Evolutionary conservation across 768 basidiomycete species (phyloP).

Genomic region (Pleurotus eryngii): DNA sequence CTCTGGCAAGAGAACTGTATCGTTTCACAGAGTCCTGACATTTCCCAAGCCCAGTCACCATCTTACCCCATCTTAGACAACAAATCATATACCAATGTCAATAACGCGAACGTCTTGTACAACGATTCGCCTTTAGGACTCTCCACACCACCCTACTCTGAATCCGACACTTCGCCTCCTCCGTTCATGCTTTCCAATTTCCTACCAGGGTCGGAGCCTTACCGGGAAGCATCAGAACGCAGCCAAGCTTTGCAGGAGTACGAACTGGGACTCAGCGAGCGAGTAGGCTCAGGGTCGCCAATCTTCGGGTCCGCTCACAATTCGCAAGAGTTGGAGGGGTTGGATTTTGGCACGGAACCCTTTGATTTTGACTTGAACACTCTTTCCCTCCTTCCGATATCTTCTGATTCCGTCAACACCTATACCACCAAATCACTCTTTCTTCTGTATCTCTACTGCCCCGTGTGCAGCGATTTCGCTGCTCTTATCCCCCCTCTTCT

Average conservation of each 20-base stretch:
- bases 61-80: background rate
- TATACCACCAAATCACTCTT: background rate
- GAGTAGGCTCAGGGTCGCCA: slow-evolving; percentile 6
- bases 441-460: too few relatives aligned
- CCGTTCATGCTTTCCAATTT: background rate
- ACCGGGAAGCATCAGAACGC: background rate
- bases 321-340: background rate
- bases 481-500: too few relatives aligned
- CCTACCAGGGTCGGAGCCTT: slow-evolving; percentile 1
- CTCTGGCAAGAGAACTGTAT: background rate
- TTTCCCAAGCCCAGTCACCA: background rate
- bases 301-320: background rate
- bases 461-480: too few relatives aligned
- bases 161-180: background rate
- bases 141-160: background rate
- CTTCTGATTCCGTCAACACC: background rate
- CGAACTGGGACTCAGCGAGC: slow-evolving; percentile 7
- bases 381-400: background rate
- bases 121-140: background rate
- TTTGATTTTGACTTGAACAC: slow-evolving; percentile 4
- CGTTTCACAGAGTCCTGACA: background rate
- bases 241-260: slow-evolving; percentile 8
- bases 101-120: background rate
- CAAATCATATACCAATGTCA: background rate
- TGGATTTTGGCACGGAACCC: background rate